Percentiles rank a stretch among this genome's conserved stretches.
Conservation (phyloP, 352 stramenopile species). For the Globisporangium abappressorium region DNA sequence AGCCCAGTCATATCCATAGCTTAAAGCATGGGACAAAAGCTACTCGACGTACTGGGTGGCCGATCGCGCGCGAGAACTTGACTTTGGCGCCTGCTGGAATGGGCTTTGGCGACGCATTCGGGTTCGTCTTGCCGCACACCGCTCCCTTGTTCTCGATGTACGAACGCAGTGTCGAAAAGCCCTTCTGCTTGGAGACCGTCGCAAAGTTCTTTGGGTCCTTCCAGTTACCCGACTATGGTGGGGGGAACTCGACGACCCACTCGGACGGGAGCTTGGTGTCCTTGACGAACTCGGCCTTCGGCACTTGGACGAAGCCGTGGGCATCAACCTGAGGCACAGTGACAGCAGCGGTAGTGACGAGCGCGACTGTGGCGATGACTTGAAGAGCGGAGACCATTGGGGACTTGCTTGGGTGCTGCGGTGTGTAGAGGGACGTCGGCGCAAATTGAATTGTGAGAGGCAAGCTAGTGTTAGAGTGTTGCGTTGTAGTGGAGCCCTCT, state of each 20-base stretch:
- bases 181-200: slow-evolving; percentile 3
- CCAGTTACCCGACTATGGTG: slow-evolving; percentile 4
- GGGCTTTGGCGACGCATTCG: slow-evolving; percentile 14
- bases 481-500: too few species aligned
- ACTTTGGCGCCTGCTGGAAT: slow-evolving; percentile 21
- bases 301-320: slow-evolving; percentile 1
- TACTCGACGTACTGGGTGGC: background rate
- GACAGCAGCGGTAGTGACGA: too few species aligned
- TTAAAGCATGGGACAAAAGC: too few species aligned
- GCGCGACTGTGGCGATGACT: too few species aligned
- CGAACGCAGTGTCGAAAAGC: slow-evolving; percentile 15
- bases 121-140: slow-evolving; percentile 23
- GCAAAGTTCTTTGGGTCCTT: slow-evolving; percentile 6
- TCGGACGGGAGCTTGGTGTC: background rate
- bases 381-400: too few species aligned
- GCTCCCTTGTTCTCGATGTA: slow-evolving; percentile 20
- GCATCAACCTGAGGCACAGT: background rate
- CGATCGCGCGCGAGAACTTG: slow-evolving; percentile 16
- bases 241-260: slow-evolving; percentile 8
- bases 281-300: background rate
- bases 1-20: too few species aligned
- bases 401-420: too few species aligned
- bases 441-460: too few species aligned
- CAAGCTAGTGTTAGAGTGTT: too few species aligned
- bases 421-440: too few species aligned